Conservation (phyloP, 2,329 filamentous ascomycete species). For the Stemphylium vesicarium region DNA sequence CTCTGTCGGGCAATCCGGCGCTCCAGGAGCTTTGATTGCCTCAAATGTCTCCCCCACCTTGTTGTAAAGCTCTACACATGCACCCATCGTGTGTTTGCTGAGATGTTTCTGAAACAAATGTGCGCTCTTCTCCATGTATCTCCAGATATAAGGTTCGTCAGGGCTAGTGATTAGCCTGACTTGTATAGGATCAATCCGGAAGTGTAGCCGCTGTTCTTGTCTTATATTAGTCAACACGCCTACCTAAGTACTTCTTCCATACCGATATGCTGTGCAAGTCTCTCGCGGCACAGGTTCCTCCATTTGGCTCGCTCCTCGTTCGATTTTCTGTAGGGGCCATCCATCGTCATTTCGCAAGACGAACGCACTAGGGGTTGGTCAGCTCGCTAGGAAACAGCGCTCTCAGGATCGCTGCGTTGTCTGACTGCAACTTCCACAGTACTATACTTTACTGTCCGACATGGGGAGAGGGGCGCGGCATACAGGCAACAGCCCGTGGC, state of each 20-base stretch:
- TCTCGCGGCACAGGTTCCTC: neutral
- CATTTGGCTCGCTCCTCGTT: neutral
- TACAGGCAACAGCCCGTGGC: neutral
- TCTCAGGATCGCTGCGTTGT: neutral
- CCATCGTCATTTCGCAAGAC: neutral
- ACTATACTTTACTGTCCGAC: neutral
- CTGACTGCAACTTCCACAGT: neutral
- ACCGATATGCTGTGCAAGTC: neutral
- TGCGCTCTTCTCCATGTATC: neutral
- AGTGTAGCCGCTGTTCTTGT: neutral
- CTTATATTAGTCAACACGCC: neutral
- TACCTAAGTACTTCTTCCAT: neutral
- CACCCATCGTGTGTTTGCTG: neutral
- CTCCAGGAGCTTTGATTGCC: neutral
- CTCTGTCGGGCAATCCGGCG: neutral
- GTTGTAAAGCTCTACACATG: neutral
- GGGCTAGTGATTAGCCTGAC: neutral
- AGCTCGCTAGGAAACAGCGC: too few species aligned
- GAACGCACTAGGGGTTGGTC: neutral
- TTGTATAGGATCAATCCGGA: neutral
- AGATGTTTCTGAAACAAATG: neutral
- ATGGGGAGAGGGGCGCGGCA: neutral
- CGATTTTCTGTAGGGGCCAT: neutral
- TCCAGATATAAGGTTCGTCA: neutral
- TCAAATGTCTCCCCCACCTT: neutral